Conservation (phyloP, 768 basidiomycete species). For the Podaxis mareebaensis region DNA sequence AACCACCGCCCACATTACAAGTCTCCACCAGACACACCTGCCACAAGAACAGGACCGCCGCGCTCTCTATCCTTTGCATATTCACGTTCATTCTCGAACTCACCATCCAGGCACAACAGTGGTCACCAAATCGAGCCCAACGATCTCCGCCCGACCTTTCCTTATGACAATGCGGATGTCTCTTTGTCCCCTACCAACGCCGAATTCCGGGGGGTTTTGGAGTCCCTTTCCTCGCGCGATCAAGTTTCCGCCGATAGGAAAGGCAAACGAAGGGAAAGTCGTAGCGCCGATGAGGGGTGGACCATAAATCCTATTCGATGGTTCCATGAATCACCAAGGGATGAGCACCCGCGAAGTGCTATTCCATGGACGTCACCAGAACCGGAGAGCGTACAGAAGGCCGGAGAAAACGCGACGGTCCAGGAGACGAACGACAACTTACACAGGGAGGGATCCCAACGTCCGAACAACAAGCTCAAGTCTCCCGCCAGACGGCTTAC, state of each 20-base stretch:
- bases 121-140: constrained; percentile 13
- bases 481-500: not conserved
- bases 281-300: constrained; percentile 51
- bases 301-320: constrained; percentile 45
- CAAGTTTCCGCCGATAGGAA: constrained; percentile 47
- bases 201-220: constrained; percentile 66
- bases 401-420: not conserved
- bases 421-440: not conserved
- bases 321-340: constrained; percentile 53
- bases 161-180: constrained; percentile 34
- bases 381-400: constrained; percentile 5
- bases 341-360: constrained; percentile 42
- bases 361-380: constrained; percentile 24
- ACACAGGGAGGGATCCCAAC: not conserved
- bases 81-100: constrained; percentile 50
- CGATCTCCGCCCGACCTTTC: constrained; percentile 30
- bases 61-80: constrained; percentile 71
- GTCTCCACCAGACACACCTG: constrained; percentile 50
- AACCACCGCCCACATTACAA: constrained; percentile 25
- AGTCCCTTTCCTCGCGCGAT: constrained; percentile 39
- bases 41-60: constrained; percentile 71
- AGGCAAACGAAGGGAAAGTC: constrained; percentile 53
- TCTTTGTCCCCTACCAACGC: constrained; percentile 37
- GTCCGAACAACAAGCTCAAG: not conserved
- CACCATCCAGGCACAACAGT: constrained; percentile 27